These are phyloP conservation scores for Phyllostachys edulis DNA, from an alignment of 176 grass and related monocot genomes.

Conservation along the genomic window DNA sequence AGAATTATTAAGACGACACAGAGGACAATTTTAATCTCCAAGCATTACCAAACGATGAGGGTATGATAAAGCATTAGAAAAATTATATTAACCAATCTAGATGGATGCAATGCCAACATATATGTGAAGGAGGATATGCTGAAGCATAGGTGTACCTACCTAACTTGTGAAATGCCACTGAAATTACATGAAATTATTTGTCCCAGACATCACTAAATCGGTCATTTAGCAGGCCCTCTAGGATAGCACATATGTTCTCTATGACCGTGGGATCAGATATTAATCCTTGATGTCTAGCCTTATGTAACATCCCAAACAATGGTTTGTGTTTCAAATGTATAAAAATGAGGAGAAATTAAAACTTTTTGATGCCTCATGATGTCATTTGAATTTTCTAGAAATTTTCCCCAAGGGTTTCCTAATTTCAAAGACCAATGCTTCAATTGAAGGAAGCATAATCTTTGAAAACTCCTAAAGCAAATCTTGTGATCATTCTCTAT, in stretches of 20 bases:
- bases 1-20: conserved; percentile 7
- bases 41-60: not conserved
- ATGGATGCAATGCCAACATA: not conserved
- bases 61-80: not conserved
- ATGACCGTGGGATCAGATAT: conserved; percentile 67
- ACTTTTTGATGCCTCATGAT: no score
- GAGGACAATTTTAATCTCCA: not conserved
- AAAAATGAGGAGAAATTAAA: no score
- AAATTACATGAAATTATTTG: conserved; percentile 83
- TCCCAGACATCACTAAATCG: conserved; percentile 75
- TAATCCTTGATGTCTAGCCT: conserved; percentile 50
- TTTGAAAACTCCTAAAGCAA: no score
- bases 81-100: not conserved
- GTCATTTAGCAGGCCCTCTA: conserved; percentile 71
- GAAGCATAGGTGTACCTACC: conserved; percentile 43
- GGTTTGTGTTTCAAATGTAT: no score
- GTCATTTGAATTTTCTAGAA: no score
- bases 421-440: no score
- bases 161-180: conserved; percentile 63
- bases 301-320: no score
- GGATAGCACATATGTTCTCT: conserved; percentile 85
- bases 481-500: no score
- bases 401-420: no score
- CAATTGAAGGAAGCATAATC: no score
- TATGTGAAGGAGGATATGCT: conserved; percentile 9